phyloP scores from a whole-genome alignment of 257 asterid genomes.

The Lantana camara region DNA sequence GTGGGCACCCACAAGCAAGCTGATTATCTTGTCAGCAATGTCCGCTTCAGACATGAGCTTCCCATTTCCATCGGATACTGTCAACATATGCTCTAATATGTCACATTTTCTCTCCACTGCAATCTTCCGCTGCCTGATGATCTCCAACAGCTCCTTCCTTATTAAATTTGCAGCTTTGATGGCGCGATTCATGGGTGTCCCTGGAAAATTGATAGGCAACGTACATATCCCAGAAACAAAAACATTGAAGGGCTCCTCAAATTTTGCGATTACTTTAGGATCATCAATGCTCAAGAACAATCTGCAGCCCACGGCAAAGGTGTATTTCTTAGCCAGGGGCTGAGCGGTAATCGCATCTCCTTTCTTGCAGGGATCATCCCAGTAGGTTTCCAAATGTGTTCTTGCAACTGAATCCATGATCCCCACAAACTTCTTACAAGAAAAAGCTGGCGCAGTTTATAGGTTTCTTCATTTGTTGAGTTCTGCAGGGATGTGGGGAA shows the following conservation, averaged over 20 bases:
- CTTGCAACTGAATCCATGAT: constrained; percentile 20
- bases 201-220: constrained; percentile 18
- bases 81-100: constrained; percentile 20
- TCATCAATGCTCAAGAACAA: constrained; percentile 24
- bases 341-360: neutral
- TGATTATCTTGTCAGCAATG: too few relatives aligned
- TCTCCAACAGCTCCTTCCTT: constrained; percentile 14
- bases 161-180: constrained; percentile 20
- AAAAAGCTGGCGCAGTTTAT: constrained; percentile 13
- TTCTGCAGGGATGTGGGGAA: constrained; percentile 21
- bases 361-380: neutral
- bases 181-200: constrained; percentile 19
- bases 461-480: constrained; percentile 23
- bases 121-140: constrained; percentile 14
- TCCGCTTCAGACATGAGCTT: neutral
- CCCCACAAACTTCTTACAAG: too few relatives aligned
- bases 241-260: neutral
- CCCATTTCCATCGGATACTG: constrained; percentile 15
- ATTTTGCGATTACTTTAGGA: neutral
- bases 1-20: constrained; percentile 26
- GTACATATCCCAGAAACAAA: constrained; percentile 10
- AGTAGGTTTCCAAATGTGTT: constrained; percentile 18
- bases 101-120: neutral
- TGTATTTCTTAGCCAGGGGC: constrained; percentile 20
- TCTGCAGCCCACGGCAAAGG: constrained; percentile 8